Percentiles rank a stretch among this genome's conserved stretches.
Conservation (phyloP, 495 filamentous ascomycete species). For the Hypoxylon crocopeplum region DNA sequence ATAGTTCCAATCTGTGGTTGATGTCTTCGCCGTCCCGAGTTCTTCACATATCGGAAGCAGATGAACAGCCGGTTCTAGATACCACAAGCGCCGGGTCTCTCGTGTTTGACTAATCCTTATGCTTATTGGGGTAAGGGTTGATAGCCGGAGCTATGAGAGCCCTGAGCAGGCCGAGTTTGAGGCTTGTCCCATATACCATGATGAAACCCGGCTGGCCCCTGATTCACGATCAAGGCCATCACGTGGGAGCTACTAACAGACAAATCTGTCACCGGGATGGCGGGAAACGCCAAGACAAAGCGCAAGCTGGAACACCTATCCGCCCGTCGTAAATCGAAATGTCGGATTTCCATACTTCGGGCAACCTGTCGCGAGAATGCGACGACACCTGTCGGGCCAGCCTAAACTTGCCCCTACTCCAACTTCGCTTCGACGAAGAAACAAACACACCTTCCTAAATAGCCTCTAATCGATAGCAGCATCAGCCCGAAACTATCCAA, state of each 20-base stretch:
- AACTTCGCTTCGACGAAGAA: slow-evolving; percentile 4
- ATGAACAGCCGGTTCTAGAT: slow-evolving; percentile 20
- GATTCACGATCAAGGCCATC: slow-evolving; percentile 31
- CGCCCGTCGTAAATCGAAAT: slow-evolving; percentile 6
- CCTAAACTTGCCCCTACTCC: slow-evolving; percentile 8
- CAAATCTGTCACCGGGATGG: slow-evolving; percentile 13
- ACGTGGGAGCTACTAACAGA: slow-evolving; percentile 11
- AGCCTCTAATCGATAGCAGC: background rate
- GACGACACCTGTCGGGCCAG: background rate
- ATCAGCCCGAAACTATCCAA: slow-evolving; percentile 10
- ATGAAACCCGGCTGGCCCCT: slow-evolving; percentile 36
- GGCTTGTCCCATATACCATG: slow-evolving; percentile 32
- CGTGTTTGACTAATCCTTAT: slow-evolving; percentile 13
- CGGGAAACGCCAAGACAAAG: slow-evolving; percentile 29
- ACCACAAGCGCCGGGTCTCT: slow-evolving; percentile 18
- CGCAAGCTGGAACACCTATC: slow-evolving; percentile 1
- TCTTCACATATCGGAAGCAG: slow-evolving; percentile 10
- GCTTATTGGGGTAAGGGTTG: slow-evolving; percentile 10
- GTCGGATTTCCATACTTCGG: background rate
- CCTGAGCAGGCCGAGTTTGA: slow-evolving; percentile 32
- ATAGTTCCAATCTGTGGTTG: background rate
- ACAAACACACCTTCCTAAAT: slow-evolving; percentile 1
- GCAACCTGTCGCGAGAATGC: slow-evolving; percentile 11
- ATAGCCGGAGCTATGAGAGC: slow-evolving; percentile 4
- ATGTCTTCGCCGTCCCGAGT: slow-evolving; percentile 9